Conservation (phyloP, 768 basidiomycete genomes). For the Lentinula sp. region DNA sequence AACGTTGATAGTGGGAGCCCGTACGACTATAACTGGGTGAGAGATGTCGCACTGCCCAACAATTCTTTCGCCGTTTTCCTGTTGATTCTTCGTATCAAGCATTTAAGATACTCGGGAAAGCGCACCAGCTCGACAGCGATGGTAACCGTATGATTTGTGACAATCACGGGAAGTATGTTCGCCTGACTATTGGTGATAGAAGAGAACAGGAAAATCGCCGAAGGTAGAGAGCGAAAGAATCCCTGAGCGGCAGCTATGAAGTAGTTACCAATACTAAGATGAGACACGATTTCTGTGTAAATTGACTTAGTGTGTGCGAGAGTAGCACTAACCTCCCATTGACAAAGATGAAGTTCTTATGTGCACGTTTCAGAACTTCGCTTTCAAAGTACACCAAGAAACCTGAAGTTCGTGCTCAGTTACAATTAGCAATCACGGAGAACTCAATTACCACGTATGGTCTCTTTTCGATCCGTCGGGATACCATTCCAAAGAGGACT, state of each 20-base stretch:
- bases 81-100: neutral
- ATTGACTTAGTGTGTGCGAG: too few relatives aligned
- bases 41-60: slow-evolving; percentile 94
- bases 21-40: slow-evolving; percentile 60
- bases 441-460: slow-evolving; percentile 65
- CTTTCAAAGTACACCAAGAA: slow-evolving; percentile 92
- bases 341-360: slow-evolving; percentile 91
- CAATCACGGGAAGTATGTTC: slow-evolving; percentile 83
- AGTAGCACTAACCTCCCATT: slow-evolving; percentile 67
- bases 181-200: slow-evolving; percentile 86
- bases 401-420: slow-evolving; percentile 37
- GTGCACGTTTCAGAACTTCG: slow-evolving; percentile 80
- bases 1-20: slow-evolving; percentile 19
- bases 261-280: slow-evolving; percentile 76
- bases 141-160: slow-evolving; percentile 94
- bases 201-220: slow-evolving; percentile 90
- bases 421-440: neutral
- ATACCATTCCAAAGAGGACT: slow-evolving; percentile 81
- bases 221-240: slow-evolving; percentile 89
- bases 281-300: neutral
- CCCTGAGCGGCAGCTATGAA: slow-evolving; percentile 84
- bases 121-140: slow-evolving; percentile 82
- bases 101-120: slow-evolving; percentile 9
- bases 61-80: slow-evolving; percentile 73
- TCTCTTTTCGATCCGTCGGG: slow-evolving; percentile 85